Evolutionary conservation across 2,329 filamentous ascomycete genomes (phyloP).

Genomic region (Pseudocercospora pini-densiflorae): DNA sequence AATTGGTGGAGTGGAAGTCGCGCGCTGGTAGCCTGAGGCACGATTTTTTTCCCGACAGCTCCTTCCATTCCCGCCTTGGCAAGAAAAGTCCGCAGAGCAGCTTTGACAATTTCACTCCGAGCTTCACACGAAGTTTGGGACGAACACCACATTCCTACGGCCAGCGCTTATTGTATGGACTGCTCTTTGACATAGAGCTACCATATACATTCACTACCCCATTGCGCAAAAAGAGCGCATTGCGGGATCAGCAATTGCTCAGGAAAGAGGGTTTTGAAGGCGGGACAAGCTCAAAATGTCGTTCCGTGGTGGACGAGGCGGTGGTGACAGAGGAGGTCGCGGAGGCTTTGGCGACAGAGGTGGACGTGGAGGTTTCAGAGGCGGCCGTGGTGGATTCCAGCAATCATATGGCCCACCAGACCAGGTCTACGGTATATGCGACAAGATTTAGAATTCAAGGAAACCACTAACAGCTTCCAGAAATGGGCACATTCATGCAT

Average conservation of each 20-base stretch:
- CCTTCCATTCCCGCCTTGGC: not conserved
- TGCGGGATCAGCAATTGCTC: not conserved
- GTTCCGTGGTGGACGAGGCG: conserved; percentile 34
- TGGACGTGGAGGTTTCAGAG: conserved; percentile 34
- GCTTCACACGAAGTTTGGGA: not conserved
- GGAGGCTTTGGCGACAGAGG: conserved; percentile 22
- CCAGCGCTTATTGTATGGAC: not conserved
- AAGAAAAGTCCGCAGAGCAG: conserved; percentile 5
- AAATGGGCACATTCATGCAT: conserved; percentile 95
- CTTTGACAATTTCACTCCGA: conserved; percentile 3
- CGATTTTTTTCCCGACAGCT: not conserved
- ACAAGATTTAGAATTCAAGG: not conserved
- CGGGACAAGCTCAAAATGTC: conserved; percentile 29
- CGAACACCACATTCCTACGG: not conserved
- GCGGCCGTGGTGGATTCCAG: conserved; percentile 37
- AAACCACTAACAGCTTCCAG: conserved; percentile 41
- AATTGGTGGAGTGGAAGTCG: not conserved
- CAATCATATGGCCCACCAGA: conserved; percentile 50
- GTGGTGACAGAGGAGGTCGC: conserved; percentile 24
- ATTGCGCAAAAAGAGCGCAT: conserved; percentile 13
- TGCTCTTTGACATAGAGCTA: not conserved
- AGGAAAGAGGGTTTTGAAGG: not conserved
- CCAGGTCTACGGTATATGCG: conserved; percentile 46
- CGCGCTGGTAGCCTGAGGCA: not conserved
- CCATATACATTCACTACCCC: not conserved